Evolutionary conservation across 495 filamentous ascomycete species (phyloP), one percentile per base, ranked within the genome.

Genomic region (Neurospora sp.): DNA sequence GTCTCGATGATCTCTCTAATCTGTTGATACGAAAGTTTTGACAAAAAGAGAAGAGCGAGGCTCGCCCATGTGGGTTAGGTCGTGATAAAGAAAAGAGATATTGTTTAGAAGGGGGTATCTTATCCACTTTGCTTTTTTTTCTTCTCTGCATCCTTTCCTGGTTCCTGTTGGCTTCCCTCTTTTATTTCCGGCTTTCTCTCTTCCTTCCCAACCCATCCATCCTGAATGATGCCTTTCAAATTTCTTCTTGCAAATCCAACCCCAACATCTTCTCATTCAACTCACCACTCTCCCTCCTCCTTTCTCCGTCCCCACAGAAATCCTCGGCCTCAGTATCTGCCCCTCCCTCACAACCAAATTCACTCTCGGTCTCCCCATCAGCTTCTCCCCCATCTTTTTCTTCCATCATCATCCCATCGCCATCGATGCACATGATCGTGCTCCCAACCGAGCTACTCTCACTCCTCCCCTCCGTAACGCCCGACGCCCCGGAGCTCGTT

Each of bases 401-500:
- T 31, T 35, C 53, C 53, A 65, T 65, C 48, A 59, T 59, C 22
- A 65, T 65, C 53, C 53, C 53, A 65, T 35, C 53, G 1, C 53
- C 27, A 35, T 65, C 53, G 20, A 53, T 53, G 53, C 53, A 35
- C 53, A 65, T 31, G 3, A 65, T 65, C 22, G 53, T 65, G 53
- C 53, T 65, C 12, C 53, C 53, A 2, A 65, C 27, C 22, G 53
- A 65, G 27, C 53, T 65, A 17, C 53, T 65, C 53, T 14, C 53
- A 35, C 53, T 65, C 53, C 53, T 65, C 14, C 53, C 53, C 27
- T 73, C 72, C 14, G 70, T 71, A 40, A 71, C 65, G 1, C 73
- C 70, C 16, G 48, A 70, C 37, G 38, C 22, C 42, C 31, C 77
- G 16, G 71, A 73, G 45, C 73, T 73, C 37, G 44, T 71, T 22